A percentile compares a stretch with the other conserved stretches of the same genome.
These are phyloP conservation scores for Tricholoma hemisulphureum DNA, from an alignment of 768 basidiomycete genomes.

Conservation along the genomic window DNA sequence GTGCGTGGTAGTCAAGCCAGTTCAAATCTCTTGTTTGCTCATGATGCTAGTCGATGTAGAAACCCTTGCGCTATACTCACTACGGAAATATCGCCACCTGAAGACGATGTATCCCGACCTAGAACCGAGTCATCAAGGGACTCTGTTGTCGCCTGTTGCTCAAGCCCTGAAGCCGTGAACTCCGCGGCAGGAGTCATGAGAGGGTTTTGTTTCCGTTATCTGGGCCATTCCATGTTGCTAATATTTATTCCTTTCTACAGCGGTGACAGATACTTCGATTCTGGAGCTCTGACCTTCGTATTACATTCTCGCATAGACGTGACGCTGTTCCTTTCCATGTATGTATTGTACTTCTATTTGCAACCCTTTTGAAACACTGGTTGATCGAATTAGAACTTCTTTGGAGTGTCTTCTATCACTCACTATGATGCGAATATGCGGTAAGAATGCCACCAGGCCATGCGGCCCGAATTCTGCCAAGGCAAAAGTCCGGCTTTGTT, in stretches of 20 bases:
- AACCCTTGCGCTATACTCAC: conserved; percentile 76
- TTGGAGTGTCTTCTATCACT: neutral
- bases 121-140: conserved; percentile 7
- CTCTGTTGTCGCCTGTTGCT: neutral
- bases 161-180: neutral
- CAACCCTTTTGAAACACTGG: neutral
- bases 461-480: too few species aligned
- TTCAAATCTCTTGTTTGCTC: too few species aligned
- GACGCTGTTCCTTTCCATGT: neutral
- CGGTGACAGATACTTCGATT: neutral
- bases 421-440: neutral
- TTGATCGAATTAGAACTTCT: too few species aligned
- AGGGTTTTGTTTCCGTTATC: neutral
- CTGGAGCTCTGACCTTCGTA: neutral
- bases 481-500: too few species aligned
- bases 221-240: neutral
- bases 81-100: conserved; percentile 81
- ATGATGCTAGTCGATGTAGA: conserved; percentile 42
- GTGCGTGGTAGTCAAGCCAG: conserved; percentile 37
- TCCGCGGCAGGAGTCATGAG: neutral
- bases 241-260: neutral
- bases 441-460: too few species aligned
- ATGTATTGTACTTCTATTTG: neutral
- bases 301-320: neutral
- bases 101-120: conserved; percentile 63